Evolutionary conservation across 495 filamentous ascomycete genomes (phyloP).

Genomic region (Tuber melanosporum): DNA sequence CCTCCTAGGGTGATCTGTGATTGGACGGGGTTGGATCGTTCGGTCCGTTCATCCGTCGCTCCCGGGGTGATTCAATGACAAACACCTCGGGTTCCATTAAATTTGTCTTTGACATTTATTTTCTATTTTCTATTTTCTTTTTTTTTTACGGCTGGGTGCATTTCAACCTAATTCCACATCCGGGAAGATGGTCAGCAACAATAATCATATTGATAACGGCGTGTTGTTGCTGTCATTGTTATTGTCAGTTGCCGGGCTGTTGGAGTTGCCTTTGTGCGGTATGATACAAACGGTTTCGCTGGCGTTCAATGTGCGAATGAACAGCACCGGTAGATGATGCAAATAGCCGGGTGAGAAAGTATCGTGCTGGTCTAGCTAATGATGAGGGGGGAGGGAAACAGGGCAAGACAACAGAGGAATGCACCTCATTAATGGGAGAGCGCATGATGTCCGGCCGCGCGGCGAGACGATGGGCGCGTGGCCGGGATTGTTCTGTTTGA

Average conservation of each 20-base stretch:
- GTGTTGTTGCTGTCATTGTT: neutral
- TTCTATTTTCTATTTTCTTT: neutral
- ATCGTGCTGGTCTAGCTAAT: neutral
- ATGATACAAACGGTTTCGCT: neutral
- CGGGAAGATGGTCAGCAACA: neutral
- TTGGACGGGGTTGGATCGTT: neutral
- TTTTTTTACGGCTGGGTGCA: neutral
- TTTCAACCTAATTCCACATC: neutral
- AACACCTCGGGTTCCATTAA: neutral
- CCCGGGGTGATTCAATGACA: neutral
- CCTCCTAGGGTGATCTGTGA: neutral
- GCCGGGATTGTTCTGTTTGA: neutral
- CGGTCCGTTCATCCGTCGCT: neutral
- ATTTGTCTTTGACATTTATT: neutral
- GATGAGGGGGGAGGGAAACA: neutral
- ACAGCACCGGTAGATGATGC: neutral
- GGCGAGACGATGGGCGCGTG: conserved; percentile 1
- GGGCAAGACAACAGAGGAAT: neutral
- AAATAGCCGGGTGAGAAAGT: conserved; percentile 2
- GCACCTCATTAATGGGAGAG: neutral
- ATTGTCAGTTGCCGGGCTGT: neutral
- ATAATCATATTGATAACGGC: neutral
- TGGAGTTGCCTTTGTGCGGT: neutral
- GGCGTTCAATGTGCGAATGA: neutral
- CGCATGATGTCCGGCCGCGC: conserved; percentile 2